Conservation (phyloP, 2,329 filamentous ascomycete genomes). For the Diaporthe sp. region DNA sequence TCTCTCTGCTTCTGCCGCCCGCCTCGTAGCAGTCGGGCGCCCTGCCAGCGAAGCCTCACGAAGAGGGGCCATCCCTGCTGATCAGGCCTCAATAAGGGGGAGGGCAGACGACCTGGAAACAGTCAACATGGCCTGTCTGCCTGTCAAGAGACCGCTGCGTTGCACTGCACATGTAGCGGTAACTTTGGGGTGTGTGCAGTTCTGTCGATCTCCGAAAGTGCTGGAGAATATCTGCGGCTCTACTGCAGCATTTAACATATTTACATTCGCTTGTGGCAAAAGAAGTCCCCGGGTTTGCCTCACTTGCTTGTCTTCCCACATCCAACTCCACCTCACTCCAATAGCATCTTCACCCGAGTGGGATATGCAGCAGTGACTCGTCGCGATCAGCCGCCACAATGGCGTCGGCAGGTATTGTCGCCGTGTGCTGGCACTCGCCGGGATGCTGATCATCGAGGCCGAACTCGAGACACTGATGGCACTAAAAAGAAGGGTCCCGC, state of each 20-base stretch:
- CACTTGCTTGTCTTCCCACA: conserved; percentile 4
- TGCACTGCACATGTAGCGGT: conserved; percentile 35
- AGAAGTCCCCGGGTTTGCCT: conserved; percentile 14
- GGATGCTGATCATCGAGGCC: conserved; percentile 7
- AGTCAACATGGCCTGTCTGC: conserved; percentile 27
- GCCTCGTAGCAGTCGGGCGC: conserved; percentile 27
- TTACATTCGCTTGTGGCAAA: conserved; percentile 30
- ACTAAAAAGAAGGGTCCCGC: conserved; percentile 14
- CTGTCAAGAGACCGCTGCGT: conserved; percentile 35
- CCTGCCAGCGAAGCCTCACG: conserved; percentile 30
- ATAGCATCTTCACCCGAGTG: conserved; percentile 21
- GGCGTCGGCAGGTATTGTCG: conserved; percentile 15
- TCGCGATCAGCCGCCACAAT: conserved; percentile 17
- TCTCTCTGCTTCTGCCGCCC: conserved; percentile 12
- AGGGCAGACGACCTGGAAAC: conserved; percentile 24
- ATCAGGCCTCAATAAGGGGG: conserved; percentile 39
- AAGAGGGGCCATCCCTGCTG: conserved; percentile 40
- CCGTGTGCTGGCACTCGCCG: conserved; percentile 11
- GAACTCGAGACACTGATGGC: not conserved
- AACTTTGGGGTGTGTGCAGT: conserved; percentile 21
- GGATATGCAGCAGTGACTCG: not conserved
- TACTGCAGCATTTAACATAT: conserved; percentile 14
- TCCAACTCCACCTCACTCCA: conserved; percentile 5
- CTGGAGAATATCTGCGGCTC: conserved; percentile 32
- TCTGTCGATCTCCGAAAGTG: conserved; percentile 36